A percentile compares a stretch with the other conserved stretches of the same genome.
Evolutionary conservation across 495 filamentous ascomycete species (phyloP).

Genomic region (Jackrogersella minutella): DNA sequence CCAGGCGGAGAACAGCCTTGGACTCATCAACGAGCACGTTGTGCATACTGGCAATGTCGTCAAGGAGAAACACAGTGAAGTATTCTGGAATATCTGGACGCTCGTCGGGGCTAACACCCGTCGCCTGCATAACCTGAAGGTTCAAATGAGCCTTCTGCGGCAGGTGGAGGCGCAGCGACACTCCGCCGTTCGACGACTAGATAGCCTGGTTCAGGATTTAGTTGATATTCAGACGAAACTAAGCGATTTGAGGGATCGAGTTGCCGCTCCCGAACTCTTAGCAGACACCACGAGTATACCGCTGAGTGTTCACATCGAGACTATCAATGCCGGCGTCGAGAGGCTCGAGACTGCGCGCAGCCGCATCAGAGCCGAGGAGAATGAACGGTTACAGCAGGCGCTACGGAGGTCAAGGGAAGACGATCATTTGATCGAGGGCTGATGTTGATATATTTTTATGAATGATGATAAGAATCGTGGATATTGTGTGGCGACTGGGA

Average conservation of each 20-base stretch:
- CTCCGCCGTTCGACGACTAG: conserved; percentile 66
- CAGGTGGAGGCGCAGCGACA: conserved; percentile 67
- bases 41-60: conserved; percentile 61
- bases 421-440: conserved; percentile 42
- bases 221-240: conserved; percentile 70
- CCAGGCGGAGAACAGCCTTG: conserved; percentile 68
- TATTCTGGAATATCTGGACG: conserved; percentile 72
- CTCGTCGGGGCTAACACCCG: conserved; percentile 69
- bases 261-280: conserved; percentile 66
- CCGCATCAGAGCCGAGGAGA: conserved; percentile 64
- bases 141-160: conserved; percentile 64
- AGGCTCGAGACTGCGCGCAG: conserved; percentile 66
- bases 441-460: conserved; percentile 1
- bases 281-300: conserved; percentile 57
- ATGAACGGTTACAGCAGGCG: conserved; percentile 61
- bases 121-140: conserved; percentile 62
- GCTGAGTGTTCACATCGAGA: conserved; percentile 72
- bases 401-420: conserved; percentile 54
- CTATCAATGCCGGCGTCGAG: conserved; percentile 71
- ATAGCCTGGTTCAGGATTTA: conserved; percentile 67
- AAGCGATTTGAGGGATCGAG: conserved; percentile 71
- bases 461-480: not conserved
- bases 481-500: not conserved
- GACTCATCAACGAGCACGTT: conserved; percentile 69
- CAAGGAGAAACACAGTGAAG: conserved; percentile 62